Evolutionary conservation across 2,329 filamentous ascomycete species (phyloP), one percentile per base, ranked within the genome.

Genomic region (Hypoxylon sp.): DNA sequence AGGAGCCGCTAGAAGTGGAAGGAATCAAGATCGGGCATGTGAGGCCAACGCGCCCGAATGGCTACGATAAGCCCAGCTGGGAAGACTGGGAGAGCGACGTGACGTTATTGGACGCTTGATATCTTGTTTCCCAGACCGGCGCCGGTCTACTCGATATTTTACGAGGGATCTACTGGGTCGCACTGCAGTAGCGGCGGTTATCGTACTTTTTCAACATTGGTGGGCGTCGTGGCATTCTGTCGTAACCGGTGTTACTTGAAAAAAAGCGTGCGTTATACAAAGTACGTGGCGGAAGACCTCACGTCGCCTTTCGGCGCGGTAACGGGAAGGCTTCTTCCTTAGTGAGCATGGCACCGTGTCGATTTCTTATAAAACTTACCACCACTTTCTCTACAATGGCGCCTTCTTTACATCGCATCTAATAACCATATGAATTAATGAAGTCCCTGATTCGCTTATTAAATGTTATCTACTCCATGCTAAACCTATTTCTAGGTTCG

Each of bases 11-110:
- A 25, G 76, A 79, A 14, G 74, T 82, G 10, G 71, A 86, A 75
- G 78, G 84, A 2, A 65, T 86, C 19, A 76, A 79, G 14, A 76
- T 86, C 28, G 79, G 82, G n/a, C 83, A 84, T 72, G 76, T 76
- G 73, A 73, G 82, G 59, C 78, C 81, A 2, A 81, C 82, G 45
- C 78, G 80, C 49, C 82, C 81, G 19, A 87, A 87, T 57, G 88
- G 87, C 10, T 84, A 85, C 60, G 89, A 90, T 25, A 81, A 82
- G 71, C 85, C 87, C 14, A 82, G 81, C 41, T 90, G 89, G 77
- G 83, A 88, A 60, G 83, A 84, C 25, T 84, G 83, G 69, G 84
- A 84, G 14, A 79, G 80, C 51, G 75, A 78, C 59, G 80, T 82
- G 58, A 70, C 63, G 67, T 72, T 72, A 65, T 72, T 69, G 52